Conservation (phyloP, 805 yeast genomes). For the Nakazawaea wickerhamii region DNA sequence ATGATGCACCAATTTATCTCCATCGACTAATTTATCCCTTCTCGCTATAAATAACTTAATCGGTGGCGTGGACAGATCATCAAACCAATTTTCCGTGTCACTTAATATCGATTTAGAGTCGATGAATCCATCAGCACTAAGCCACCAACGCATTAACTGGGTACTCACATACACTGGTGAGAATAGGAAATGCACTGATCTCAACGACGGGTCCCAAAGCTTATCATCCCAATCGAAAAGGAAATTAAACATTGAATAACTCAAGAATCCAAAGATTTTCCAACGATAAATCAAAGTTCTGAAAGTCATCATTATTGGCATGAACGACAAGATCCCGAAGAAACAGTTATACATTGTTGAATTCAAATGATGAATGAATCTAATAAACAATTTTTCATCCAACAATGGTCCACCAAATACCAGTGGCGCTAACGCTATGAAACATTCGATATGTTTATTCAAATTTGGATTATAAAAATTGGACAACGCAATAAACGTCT, state of each 20-base stretch:
- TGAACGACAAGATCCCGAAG: conserved; percentile 75
- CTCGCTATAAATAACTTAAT: conserved; percentile 67
- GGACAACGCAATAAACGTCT: conserved; percentile 65
- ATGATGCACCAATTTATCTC: conserved; percentile 59
- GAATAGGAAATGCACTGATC: conserved; percentile 75
- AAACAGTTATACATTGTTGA: conserved; percentile 38
- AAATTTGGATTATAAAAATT: conserved; percentile 35
- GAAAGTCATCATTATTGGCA: conserved; percentile 66
- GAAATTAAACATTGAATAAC: conserved; percentile 81
- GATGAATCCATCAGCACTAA: conserved; percentile 48
- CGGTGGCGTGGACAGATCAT: conserved; percentile 40
- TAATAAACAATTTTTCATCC: conserved; percentile 55
- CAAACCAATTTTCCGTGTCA: conserved; percentile 51
- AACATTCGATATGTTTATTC: conserved; percentile 55
- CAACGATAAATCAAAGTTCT: conserved; percentile 45
- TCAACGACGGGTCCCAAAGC: conserved; percentile 63
- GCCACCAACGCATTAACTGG: conserved; percentile 91
- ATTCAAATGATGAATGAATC: conserved; percentile 52
- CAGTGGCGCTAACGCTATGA: conserved; percentile 85
- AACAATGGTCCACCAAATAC: conserved; percentile 79
- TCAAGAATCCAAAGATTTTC: conserved; percentile 53
- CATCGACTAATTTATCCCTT: conserved; percentile 74
- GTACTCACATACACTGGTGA: conserved; percentile 82
- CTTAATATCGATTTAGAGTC: conserved; percentile 49
- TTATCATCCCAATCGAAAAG: conserved; percentile 83